These are phyloP conservation scores for Ustanciosporium gigantosporum DNA, from an alignment of 1,284 basidiomycete genomes.

Conservation along the genomic window DNA sequence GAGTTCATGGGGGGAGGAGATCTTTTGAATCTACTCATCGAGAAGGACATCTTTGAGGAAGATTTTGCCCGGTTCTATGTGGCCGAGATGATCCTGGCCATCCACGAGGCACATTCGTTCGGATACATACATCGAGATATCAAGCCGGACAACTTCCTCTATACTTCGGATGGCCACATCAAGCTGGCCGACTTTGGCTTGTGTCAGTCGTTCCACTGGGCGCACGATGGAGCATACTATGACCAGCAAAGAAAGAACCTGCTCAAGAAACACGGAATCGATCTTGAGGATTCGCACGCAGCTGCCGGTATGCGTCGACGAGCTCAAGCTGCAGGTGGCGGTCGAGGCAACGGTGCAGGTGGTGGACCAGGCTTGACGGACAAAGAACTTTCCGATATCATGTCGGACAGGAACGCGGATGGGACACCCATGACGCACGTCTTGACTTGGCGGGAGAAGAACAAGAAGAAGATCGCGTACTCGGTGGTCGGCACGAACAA, in stretches of 20 bases:
- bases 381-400: conserved; percentile 47
- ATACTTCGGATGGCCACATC: conserved; percentile 89
- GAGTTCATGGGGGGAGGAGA: conserved; percentile 97
- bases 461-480: conserved; percentile 83
- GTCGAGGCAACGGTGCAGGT: conserved; percentile 11
- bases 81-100: conserved; percentile 96
- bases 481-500: conserved; percentile 72
- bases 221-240: conserved; percentile 68
- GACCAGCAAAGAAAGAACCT: conserved; percentile 88
- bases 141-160: conserved; percentile 94
- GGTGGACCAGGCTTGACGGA: conserved; percentile 29
- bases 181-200: conserved; percentile 93
- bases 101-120: conserved; percentile 88
- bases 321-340: conserved; percentile 16
- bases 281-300: conserved; percentile 77
- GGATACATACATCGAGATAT: conserved; percentile 98
- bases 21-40: conserved; percentile 89
- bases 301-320: conserved; percentile 24
- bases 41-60: conserved; percentile 90
- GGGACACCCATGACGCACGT: conserved; percentile 57
- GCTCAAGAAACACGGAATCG: conserved; percentile 88
- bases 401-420: conserved; percentile 54
- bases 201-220: conserved; percentile 63
- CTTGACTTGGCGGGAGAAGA: conserved; percentile 87
- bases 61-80: conserved; percentile 92